phyloP scores from a whole-genome alignment of 768 basidiomycete species.

The Termitomyces sp. region DNA sequence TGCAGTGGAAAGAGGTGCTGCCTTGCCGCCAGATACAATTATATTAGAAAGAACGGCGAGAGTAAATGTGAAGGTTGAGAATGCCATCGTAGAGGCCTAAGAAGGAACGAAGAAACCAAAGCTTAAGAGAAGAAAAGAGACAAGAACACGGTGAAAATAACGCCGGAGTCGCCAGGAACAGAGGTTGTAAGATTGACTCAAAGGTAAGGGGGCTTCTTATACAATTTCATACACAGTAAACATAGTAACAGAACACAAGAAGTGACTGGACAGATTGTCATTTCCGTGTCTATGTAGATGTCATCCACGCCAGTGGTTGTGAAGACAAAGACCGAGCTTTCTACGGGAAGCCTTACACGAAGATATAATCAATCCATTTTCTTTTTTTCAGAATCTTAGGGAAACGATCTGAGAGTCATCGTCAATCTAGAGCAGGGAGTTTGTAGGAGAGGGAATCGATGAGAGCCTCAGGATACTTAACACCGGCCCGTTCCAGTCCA shows the following conservation, averaged over 20 bases:
- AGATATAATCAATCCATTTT: too few species aligned
- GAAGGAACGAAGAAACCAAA: too few species aligned
- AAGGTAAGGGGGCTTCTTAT: background rate
- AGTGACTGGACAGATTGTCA: background rate
- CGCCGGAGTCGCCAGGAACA: too few species aligned
- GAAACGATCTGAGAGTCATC: too few species aligned
- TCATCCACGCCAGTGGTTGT: background rate
- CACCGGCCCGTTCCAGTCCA: too few species aligned
- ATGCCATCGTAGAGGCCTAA: slow-evolving; percentile 9
- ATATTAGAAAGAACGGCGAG: background rate
- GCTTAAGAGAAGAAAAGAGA: background rate
- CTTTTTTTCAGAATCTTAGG: background rate
- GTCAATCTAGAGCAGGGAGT: background rate
- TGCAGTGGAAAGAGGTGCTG: slow-evolving; percentile 10
- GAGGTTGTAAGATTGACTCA: too few species aligned
- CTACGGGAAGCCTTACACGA: too few species aligned
- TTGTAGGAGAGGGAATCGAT: too few species aligned
- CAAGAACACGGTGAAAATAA: too few species aligned
- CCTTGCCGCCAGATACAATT: background rate
- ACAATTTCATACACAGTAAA: background rate
- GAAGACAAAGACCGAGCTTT: background rate
- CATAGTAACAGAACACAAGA: background rate
- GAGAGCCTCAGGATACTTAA: too few species aligned
- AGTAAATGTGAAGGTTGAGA: slow-evolving; percentile 2
- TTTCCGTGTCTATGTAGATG: background rate